Percentiles rank a stretch among this genome's conserved stretches.
Evolutionary conservation across 352 stramenopile species (phyloP).

Genomic region (Globisporangium solare): DNA sequence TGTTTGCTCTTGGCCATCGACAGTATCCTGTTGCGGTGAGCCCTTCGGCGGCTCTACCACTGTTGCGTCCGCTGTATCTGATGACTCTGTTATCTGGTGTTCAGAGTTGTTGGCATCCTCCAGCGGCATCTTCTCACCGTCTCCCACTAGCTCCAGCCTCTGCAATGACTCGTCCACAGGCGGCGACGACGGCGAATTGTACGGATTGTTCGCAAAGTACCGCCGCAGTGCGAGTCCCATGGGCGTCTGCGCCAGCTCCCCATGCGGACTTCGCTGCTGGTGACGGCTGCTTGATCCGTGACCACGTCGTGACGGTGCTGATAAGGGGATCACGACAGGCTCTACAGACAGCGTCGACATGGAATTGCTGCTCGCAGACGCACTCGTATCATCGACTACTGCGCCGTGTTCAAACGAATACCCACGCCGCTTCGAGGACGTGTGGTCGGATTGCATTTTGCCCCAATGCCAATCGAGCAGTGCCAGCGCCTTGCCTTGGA

Average conservation of each 20-base stretch:
- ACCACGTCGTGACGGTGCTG: background rate
- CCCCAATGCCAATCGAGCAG: conserved; percentile 82
- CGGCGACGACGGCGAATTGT: conserved; percentile 7
- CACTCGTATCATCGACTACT: background rate
- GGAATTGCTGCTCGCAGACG: conserved; percentile 5
- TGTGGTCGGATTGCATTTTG: conserved; percentile 40
- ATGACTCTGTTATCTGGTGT: background rate
- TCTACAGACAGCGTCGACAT: conserved; percentile 11
- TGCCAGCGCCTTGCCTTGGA: conserved; percentile 83
- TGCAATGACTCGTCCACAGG: background rate
- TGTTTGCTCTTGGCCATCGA: too few relatives aligned
- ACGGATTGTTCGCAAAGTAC: conserved; percentile 41
- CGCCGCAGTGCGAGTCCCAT: conserved; percentile 49
- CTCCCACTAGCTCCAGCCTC: background rate
- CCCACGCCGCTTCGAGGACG: conserved; percentile 1
- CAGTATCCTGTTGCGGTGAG: too few relatives aligned
- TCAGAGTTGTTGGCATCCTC: conserved; percentile 2
- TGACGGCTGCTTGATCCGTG: background rate
- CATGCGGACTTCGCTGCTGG: conserved; percentile 29
- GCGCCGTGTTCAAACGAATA: conserved; percentile 14
- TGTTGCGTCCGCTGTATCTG: background rate
- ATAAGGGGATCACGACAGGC: conserved; percentile 13
- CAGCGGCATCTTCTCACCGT: background rate
- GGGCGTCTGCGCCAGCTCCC: conserved; percentile 44
- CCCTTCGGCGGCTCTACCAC: background rate